Evolutionary conservation across 371 early-diverging fungal species (phyloP).

Genomic region (Mucor velutinosus): DNA sequence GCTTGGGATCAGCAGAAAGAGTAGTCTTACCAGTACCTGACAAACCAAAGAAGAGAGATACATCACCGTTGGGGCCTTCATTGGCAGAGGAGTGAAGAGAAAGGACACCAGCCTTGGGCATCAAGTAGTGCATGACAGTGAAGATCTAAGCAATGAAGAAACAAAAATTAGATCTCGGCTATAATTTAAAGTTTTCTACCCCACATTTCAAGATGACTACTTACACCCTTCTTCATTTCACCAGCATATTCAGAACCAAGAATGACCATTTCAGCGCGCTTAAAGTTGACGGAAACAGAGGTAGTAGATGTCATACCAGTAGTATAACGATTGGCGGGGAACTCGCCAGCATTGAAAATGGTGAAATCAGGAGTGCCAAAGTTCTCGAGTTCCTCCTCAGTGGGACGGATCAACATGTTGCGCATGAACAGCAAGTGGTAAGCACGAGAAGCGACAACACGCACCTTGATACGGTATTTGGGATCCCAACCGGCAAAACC

Average conservation of each 20-base stretch:
- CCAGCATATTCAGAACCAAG: constrained; percentile 98
- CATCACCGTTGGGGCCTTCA: constrained; percentile 90
- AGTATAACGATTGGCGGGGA: constrained; percentile 96
- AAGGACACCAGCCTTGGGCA: constrained; percentile 96
- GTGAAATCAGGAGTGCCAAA: constrained; percentile 97
- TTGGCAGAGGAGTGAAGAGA: constrained; percentile 97
- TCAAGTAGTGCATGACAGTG: constrained; percentile 98
- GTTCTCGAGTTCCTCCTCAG: constrained; percentile 82
- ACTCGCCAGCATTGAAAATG: constrained; percentile 95
- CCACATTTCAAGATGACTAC: constrained; percentile 7
- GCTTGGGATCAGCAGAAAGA: constrained; percentile 92
- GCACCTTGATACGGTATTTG: constrained; percentile 95
- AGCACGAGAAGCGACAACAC: constrained; percentile 93
- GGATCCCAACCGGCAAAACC: constrained; percentile 96
- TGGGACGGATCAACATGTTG: constrained; percentile 98
- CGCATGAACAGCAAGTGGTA: constrained; percentile 97
- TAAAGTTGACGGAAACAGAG: constrained; percentile 90
- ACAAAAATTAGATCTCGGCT: constrained; percentile 82
- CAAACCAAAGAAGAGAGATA: constrained; percentile 97
- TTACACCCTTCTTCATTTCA: constrained; percentile 98
- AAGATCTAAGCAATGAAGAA: constrained; percentile 89
- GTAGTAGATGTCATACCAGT: constrained; percentile 97
- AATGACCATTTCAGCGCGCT: constrained; percentile 82
- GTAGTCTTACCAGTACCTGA: constrained; percentile 99
- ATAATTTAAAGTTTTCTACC: constrained; percentile 50